Base-by-base conservation (phyloP, 2,329 filamentous ascomycete species). In the Fusarium pseudograminearum region DNA sequence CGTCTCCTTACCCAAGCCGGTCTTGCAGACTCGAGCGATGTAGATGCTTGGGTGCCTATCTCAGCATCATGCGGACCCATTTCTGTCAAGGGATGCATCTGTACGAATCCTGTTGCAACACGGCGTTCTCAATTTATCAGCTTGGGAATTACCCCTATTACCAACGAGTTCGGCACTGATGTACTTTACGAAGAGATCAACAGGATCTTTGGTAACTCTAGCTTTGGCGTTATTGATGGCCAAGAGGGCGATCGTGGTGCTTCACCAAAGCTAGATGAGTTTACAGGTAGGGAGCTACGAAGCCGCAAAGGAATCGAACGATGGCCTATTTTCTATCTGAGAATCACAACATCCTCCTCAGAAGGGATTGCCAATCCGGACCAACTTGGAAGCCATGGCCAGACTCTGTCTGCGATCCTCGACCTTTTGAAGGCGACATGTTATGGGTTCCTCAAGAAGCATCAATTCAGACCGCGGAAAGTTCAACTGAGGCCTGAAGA, bases 261-360 rank as follows among this genome's bases (percentile, higher is more conserved):
- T 8, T 79, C 38, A 73, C 65, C 71, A 61, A 87, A 84, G 61
- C 78, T 73, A 9, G 82, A 85, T 30, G 81, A 81, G 2, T 86
- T 83, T 57, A 86, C 83, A 2, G 80, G 77, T 33, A 85, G 80
- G 67, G 86, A 89, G 61, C 70, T 86, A 24, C 69, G 38, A 88
- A 83, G 73, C 79, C 80, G 15, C 85, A 75, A 93, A 76, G 85
- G 89, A 1, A 82, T 94, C 12, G 93, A 98, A 74, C 87, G 89
- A 52, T 96, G 93, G 89, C 94, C 95, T 0, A 95, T 95, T 90
- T 98, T 97, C 74, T 91, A 90, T 72, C 80, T 98, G n/a, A 88
- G 88, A 30, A 86, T 97, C 36, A 45, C 80, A 83, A 4, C 73
- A 85, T 40, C 57, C 24, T 56, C 47, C 46, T 57, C 60, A 14